phyloP scores from a whole-genome alignment of 257 asterid species.

The Solanum chmielewskii region DNA sequence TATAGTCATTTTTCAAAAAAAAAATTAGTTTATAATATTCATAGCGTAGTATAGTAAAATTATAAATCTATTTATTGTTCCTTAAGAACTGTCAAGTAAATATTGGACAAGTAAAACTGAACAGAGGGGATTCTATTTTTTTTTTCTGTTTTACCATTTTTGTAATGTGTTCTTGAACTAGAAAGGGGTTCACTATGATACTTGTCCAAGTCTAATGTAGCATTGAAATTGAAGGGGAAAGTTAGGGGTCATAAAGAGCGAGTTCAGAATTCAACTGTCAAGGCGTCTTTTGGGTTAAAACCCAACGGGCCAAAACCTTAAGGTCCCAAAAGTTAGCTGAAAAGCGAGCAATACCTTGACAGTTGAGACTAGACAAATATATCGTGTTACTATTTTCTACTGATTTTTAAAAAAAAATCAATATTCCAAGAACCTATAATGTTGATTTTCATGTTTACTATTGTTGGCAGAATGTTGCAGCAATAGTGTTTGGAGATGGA shows the following conservation, averaged over 20 bases:
- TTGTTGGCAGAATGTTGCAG: slow-evolving; percentile 74
- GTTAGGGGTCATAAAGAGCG: not conserved
- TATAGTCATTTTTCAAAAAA: not conserved
- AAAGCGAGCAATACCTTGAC: not conserved
- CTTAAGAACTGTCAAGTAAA: not conserved
- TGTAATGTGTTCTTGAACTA: not conserved
- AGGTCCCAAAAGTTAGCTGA: not conserved
- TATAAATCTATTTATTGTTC: not conserved
- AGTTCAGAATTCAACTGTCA: not conserved
- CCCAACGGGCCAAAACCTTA: too few relatives aligned
- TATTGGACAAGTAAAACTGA: not conserved
- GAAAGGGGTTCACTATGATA: not conserved
- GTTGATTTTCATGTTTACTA: slow-evolving; percentile 1
- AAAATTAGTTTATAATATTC: not conserved
- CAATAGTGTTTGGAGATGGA: slow-evolving; percentile 82
- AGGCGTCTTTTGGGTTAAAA: not conserved
- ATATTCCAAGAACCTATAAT: not conserved
- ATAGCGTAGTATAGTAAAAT: not conserved
- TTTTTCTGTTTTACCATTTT: not conserved
- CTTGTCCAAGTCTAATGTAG: not conserved
- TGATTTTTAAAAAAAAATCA: not conserved
- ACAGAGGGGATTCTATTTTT: not conserved
- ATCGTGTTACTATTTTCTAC: not conserved
- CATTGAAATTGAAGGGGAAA: not conserved
- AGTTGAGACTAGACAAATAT: not conserved